Conservation (phyloP, 2,329 filamentous ascomycete genomes). For the Fusarium sp. region DNA sequence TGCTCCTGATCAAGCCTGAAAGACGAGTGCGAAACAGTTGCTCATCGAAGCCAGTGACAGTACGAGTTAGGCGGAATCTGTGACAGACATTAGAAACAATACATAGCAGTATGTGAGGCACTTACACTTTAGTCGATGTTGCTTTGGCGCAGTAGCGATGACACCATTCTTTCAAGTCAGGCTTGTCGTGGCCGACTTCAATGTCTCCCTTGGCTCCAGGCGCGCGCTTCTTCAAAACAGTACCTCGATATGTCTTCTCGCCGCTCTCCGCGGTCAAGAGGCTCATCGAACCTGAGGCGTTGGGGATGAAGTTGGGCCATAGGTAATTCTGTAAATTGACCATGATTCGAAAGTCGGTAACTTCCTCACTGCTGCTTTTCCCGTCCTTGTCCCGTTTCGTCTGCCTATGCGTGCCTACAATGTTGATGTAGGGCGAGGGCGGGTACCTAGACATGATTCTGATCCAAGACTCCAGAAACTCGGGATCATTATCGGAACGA, state of each 20-base stretch:
- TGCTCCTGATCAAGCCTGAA: constrained; percentile 15
- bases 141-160: constrained; percentile 43
- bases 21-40: constrained; percentile 2
- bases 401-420: constrained; percentile 34
- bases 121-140: constrained; percentile 37
- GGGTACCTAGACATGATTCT: constrained; percentile 24
- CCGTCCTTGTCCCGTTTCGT: constrained; percentile 36
- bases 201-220: constrained; percentile 35
- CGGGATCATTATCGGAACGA: constrained; percentile 37
- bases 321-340: constrained; percentile 44
- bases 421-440: constrained; percentile 43
- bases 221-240: constrained; percentile 33
- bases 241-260: constrained; percentile 44
- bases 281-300: constrained; percentile 1
- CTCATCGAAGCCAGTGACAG: constrained; percentile 35
- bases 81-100: not conserved
- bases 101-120: fast-evolving
- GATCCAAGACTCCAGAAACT: constrained; percentile 33
- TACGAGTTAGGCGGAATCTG: constrained; percentile 40
- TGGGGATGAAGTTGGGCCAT: constrained; percentile 36
- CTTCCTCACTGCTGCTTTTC: constrained; percentile 28
- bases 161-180: constrained; percentile 42
- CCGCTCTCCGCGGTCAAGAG: constrained; percentile 35
- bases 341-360: constrained; percentile 41
- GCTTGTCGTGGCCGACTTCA: constrained; percentile 40